Evolutionary conservation across 371 early-diverging fungal genomes (phyloP), one percentile per base, ranked within the genome.

Genomic region (Encephalitozoon hellem): DNA sequence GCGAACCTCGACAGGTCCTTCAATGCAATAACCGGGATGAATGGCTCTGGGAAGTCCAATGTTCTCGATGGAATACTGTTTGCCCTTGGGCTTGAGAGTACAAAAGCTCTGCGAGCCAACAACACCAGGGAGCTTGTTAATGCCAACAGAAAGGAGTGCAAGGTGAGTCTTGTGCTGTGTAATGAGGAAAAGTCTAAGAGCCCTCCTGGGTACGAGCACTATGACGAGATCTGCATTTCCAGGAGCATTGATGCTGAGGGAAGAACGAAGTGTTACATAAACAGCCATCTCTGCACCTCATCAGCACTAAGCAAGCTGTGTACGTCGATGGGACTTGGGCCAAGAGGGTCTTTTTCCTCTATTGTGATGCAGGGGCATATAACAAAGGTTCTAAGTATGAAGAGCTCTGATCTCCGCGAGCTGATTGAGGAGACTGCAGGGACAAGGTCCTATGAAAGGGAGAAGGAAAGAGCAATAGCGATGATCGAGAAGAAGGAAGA

Each of bases 391-490:
- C 87, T 98, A 26, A 96, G 94, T 81, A 98, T 98, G 98, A 94
- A 94, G 81, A 94, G 95, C 0, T 88, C 88, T 3, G 95, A 96
- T 79, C 90, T 95, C 26, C 84, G 94, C 34, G 89, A 91, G 32
- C 93, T 98, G 94, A 92, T 98, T 25, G 95, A 96, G 82, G 96
- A 97, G 83, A 94, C 96, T 0, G 95, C 97, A 3, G 99, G 99
- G 4, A 96, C 94, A 42, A 88, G 90, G 69, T 92, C 93, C 93
- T 98, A 92, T 83, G 95, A 95, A 82, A 94, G 93, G 79, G 87
- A 92, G 71, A 96, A 96, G 77, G 93, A 90, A 49, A 94, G 94
- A 84, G 96, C 99, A 0, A 81, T 92, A 53, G 89, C 89, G 66
- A 91, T 91, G 0, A 92, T 98, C 83, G 89, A 87, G 6, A 94